Base-by-base conservation (phyloP, 345 rosid genomes). In the Murraya koenigii region DNA sequence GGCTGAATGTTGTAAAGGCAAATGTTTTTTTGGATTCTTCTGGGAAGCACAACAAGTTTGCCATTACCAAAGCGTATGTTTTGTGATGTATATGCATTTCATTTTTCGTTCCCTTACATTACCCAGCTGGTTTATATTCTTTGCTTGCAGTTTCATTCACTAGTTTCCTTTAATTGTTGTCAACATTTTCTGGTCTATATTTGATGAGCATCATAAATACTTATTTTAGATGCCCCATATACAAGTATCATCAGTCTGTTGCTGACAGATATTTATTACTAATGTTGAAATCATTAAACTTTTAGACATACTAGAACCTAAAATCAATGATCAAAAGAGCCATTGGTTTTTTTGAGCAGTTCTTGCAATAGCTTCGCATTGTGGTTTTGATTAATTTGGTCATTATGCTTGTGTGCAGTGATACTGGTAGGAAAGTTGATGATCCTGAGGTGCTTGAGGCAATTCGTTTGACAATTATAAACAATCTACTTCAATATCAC, bases 361-460 rank as follows among this genome's bases (percentile, higher is more conserved):
- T 71, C 28, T 66, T 71, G 68, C n/a, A 19, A 69, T 22, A 39
- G 26, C 32, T 72, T 69, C 41, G 52, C 63, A 26, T 30, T 19
- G 13, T 22, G 23, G 68, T 8, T 74, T 67, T 77, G 66, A 32
- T 75, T 81, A 58, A 66, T 60, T 69, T 64, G 30, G 14, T 28
- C 59, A 17, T 28, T 55, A 36, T 68, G 41, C 80, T 75, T 84
- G 35, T 81, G 41, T 87, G 85, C 89, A 96, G 99, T 74, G 85
- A 80, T 80, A 92, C 93, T 54, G 99, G 99, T 69, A 85, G 99
- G 87, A 96, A 96, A 88, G 91, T 96, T 65, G 97, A 91, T 39
- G 99, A 94, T 71, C 95, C 97, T 13, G 99, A 96, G 82, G 80
- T 94, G 86, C 98, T 96, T 8, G 99, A 96, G 82, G 95, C 97